Evolutionary conservation across 495 filamentous ascomycete genomes (phyloP).

Genomic region (Trichoderma reesei): DNA sequence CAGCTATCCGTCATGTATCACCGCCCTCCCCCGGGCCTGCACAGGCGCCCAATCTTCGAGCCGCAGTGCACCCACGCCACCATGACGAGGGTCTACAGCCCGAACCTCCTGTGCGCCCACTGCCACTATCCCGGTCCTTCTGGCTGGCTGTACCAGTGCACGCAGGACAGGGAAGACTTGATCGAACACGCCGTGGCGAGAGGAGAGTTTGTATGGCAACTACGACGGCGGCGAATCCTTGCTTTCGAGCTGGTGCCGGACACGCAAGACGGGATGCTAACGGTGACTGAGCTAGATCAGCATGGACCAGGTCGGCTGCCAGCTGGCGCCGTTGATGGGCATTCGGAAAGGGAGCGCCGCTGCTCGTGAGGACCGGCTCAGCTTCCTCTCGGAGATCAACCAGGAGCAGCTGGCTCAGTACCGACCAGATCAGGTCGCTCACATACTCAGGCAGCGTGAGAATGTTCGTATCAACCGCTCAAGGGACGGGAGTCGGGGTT

Average conservation of each 20-base stretch:
- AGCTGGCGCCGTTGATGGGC: constrained; percentile 16
- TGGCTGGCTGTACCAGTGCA: constrained; percentile 61
- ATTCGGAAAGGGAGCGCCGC: constrained; percentile 25
- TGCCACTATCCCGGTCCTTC: constrained; percentile 40
- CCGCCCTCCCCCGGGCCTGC: constrained; percentile 11
- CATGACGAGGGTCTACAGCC: constrained; percentile 46
- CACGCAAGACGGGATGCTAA: neutral
- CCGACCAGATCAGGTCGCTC: constrained; percentile 27
- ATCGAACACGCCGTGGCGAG: constrained; percentile 17
- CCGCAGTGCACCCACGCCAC: constrained; percentile 48
- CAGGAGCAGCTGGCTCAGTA: constrained; percentile 39
- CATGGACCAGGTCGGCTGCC: constrained; percentile 13
- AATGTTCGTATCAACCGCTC: constrained; percentile 20
- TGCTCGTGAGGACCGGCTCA: constrained; percentile 25
- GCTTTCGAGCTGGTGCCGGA: neutral
- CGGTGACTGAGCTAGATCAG: constrained; percentile 13
- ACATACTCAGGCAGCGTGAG: constrained; percentile 33
- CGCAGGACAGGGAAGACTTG: constrained; percentile 42
- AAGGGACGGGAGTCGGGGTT: no score
- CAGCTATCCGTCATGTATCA: neutral
- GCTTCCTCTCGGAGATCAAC: constrained; percentile 41
- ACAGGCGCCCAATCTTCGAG: constrained; percentile 15
- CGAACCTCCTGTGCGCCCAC: constrained; percentile 33
- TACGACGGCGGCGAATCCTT: neutral
- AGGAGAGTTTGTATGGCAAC: neutral